Evolutionary conservation across 768 basidiomycete species (phyloP), one percentile per base, ranked within the genome.

Genomic region (Russula emetica): DNA sequence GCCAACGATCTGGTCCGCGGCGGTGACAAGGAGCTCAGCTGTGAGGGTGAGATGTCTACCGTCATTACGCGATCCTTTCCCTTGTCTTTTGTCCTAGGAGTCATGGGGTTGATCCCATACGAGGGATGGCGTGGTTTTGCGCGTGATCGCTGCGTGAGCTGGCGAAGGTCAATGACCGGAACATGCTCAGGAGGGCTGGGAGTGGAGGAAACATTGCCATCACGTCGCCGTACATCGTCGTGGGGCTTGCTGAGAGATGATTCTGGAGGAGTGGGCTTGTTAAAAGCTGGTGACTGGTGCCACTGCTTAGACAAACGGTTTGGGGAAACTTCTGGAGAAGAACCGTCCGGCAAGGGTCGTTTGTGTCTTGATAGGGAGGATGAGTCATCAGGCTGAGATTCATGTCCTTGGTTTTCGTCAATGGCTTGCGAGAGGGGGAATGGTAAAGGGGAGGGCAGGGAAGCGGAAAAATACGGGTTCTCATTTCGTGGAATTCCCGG

Each of bases 101-200:
- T 58, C 28, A 55, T 49, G 26, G 66, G 54, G 51, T 42, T 30
- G 66, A 64, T 60, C 45, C 69, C 72, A 40, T 71, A 71, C 26
- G 73, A 72, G 11, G 71, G 70, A 11, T 73, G 73, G 13, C 72
- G 70, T 16, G 75, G 72, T 18, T 73, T 68, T 24, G 69, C 57
- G 58, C 73, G 74, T 26, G 75, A 71, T 54, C 76, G 72, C 59
- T 76, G 77, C 24, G 78, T 80, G 14, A 82, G 76, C 52, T 79
- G 79, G 1, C 56, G 58, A 34, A 67, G 63, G 75, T 78, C 36
- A 79, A 71, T 11, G 74, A 79, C 14, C 77, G 81, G 51, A 78
- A 62, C 10, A 72, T 72, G 72, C 13, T 71, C 68, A 14, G 74
- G 73, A 2, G 71, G 71, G 10, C 61, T 61, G 20, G 69, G 70